Conservation (phyloP, 2,329 filamentous ascomycete species). For the Monosporascus cannonballus region DNA sequence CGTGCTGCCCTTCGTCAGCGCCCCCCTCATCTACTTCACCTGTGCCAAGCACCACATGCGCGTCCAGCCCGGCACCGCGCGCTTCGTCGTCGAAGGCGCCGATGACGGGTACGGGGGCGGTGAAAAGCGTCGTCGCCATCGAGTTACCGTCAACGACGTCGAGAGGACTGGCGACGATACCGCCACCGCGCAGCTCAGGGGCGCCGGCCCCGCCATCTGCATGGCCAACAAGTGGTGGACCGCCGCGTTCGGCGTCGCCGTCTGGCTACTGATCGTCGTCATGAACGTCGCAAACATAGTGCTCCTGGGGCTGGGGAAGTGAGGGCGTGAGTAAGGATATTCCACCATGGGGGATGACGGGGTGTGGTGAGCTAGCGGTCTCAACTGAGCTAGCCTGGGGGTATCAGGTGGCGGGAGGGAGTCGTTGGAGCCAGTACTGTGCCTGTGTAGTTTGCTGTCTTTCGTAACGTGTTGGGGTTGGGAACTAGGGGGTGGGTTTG, state of each 20-base stretch:
- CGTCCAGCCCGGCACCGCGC: constrained; percentile 43
- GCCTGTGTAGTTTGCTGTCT: no score
- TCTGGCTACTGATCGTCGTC: constrained; percentile 69
- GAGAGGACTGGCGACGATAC: constrained; percentile 2
- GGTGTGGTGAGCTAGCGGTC: no score
- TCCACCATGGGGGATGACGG: no score
- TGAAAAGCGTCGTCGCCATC: neutral
- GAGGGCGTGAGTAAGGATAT: neutral
- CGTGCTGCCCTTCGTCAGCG: constrained; percentile 75
- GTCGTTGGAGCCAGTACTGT: no score
- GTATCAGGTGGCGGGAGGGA: no score
- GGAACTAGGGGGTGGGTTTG: no score
- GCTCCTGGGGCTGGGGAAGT: constrained; percentile 19
- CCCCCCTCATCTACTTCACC: constrained; percentile 81
- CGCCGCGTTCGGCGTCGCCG: constrained; percentile 44
- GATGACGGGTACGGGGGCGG: constrained; percentile 9
- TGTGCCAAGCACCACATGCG: constrained; percentile 76
- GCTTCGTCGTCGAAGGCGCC: constrained; percentile 25
- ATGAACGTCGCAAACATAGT: constrained; percentile 56
- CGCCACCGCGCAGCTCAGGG: constrained; percentile 10
- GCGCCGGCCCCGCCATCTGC: constrained; percentile 32
- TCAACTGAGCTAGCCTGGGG: no score
- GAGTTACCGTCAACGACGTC: neutral
- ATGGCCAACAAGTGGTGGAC: constrained; percentile 72
- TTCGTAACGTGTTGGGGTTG: no score